Percentiles rank a stretch among this genome's conserved stretches.
phyloP scores from a whole-genome alignment of 1,284 basidiomycete genomes.

The Cutaneotrichosporon mucoides region DNA sequence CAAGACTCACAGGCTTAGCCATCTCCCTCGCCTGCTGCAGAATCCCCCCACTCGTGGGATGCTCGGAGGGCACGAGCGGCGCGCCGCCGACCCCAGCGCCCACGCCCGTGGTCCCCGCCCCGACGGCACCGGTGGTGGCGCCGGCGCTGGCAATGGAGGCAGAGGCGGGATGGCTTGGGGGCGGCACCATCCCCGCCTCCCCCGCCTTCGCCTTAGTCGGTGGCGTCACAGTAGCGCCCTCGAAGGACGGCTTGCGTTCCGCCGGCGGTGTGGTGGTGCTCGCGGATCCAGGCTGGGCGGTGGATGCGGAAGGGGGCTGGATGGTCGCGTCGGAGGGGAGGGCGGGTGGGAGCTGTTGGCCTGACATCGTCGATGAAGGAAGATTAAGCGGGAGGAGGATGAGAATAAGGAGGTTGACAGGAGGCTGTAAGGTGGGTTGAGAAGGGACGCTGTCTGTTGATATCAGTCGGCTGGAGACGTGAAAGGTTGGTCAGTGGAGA shows the following conservation, averaged over 20 bases:
- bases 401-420: not conserved
- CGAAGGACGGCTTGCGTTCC: not conserved
- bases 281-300: not conserved
- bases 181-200: too few relatives aligned
- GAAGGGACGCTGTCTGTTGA: too few relatives aligned
- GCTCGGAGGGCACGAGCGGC: not conserved
- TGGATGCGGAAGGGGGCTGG: not conserved
- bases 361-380: not conserved
- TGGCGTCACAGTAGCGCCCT: not conserved
- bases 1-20: conserved; percentile 5
- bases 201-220: not conserved
- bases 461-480: too few relatives aligned
- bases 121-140: not conserved
- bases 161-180: too few relatives aligned
- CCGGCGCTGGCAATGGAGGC: too few relatives aligned
- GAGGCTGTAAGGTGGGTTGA: too few relatives aligned
- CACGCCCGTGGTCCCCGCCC: not conserved
- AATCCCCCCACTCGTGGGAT: not conserved
- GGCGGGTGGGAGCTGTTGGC: not conserved
- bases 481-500: too few relatives aligned
- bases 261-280: not conserved
- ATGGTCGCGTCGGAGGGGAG: not conserved
- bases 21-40: conserved; percentile 2
- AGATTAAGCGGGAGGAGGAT: not conserved
- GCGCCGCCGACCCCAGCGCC: not conserved